Percentiles rank a stretch among this genome's conserved stretches.
Evolutionary conservation across 192 early-diverging fungal genomes (phyloP).

Genomic region (Physocladia obscura): DNA sequence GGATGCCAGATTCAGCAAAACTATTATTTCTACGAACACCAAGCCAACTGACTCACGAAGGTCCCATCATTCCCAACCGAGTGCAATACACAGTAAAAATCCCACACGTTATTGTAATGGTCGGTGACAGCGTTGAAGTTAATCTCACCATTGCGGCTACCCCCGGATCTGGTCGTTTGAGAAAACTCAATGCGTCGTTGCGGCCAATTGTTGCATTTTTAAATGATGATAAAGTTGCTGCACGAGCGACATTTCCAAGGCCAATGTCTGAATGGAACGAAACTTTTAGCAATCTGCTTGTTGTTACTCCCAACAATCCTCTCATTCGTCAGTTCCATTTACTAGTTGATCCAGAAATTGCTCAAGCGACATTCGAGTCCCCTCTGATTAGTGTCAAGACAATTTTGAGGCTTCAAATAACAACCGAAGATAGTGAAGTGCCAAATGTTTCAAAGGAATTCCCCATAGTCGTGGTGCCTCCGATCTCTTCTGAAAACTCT

Average conservation of each 20-base stretch:
- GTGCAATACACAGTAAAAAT: conserved; percentile 16
- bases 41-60: neutral
- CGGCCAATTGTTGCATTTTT: neutral
- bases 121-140: conserved; percentile 18
- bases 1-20: conserved; percentile 19
- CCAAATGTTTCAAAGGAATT: conserved; percentile 30
- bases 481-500: neutral
- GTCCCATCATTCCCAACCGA: neutral
- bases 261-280: conserved; percentile 23
- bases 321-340: neutral
- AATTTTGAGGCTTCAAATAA: conserved; percentile 20
- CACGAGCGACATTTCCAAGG: conserved; percentile 1
- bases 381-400: conserved; percentile 2
- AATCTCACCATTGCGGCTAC: conserved; percentile 8
- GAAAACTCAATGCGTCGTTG: conserved; percentile 10
- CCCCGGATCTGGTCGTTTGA: neutral
- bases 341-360: conserved; percentile 18
- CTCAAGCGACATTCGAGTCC: neutral
- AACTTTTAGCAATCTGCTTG: neutral
- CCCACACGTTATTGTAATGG: neutral
- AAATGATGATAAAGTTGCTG: conserved; percentile 1
- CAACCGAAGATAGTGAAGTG: conserved; percentile 3
- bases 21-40: conserved; percentile 6
- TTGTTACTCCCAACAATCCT: neutral
- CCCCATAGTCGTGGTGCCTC: conserved; percentile 26